Conservation (phyloP, 2,329 filamentous ascomycete genomes). For the Penicillium oxalicum region DNA sequence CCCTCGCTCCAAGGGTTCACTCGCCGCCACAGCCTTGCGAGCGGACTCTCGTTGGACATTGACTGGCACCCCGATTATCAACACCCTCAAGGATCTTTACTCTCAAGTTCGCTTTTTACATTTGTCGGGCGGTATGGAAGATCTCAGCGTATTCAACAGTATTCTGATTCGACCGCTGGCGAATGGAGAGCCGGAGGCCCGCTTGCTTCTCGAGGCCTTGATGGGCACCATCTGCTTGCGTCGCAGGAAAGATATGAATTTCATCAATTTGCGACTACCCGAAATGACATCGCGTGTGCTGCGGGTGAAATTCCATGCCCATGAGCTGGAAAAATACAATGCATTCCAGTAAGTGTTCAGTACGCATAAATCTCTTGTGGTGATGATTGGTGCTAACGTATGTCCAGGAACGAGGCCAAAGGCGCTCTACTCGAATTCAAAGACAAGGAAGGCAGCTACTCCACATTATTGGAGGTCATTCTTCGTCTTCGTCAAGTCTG, state of each 20-base stretch:
- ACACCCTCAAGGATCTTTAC: constrained; percentile 73
- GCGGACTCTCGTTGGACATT: constrained; percentile 73
- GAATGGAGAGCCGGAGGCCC: constrained; percentile 51
- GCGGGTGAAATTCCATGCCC: constrained; percentile 63
- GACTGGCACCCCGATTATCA: constrained; percentile 77
- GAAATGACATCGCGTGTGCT: constrained; percentile 72
- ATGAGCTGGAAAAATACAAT: constrained; percentile 73
- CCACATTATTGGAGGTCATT: constrained; percentile 71
- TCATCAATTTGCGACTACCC: constrained; percentile 74
- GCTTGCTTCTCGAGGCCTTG: constrained; percentile 63
- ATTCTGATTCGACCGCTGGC: constrained; percentile 64
- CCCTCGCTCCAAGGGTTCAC: constrained; percentile 62
- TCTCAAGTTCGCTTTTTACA: constrained; percentile 72
- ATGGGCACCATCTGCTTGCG: constrained; percentile 77
- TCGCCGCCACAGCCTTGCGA: constrained; percentile 60
- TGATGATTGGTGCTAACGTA: constrained; percentile 22
- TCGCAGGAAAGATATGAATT: constrained; percentile 80
- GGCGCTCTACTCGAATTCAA: constrained; percentile 61
- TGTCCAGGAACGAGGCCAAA: constrained; percentile 61
- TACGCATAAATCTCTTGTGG: too few species aligned
- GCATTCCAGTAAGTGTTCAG: constrained; percentile 54
- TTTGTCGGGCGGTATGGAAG: constrained; percentile 69
- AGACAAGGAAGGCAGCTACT: constrained; percentile 52
- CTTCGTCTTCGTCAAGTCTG: constrained; percentile 80
- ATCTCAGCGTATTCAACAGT: constrained; percentile 66